Evolutionary conservation across 2,329 filamentous ascomycete genomes (phyloP).

Genomic region (Claviceps paspali): DNA sequence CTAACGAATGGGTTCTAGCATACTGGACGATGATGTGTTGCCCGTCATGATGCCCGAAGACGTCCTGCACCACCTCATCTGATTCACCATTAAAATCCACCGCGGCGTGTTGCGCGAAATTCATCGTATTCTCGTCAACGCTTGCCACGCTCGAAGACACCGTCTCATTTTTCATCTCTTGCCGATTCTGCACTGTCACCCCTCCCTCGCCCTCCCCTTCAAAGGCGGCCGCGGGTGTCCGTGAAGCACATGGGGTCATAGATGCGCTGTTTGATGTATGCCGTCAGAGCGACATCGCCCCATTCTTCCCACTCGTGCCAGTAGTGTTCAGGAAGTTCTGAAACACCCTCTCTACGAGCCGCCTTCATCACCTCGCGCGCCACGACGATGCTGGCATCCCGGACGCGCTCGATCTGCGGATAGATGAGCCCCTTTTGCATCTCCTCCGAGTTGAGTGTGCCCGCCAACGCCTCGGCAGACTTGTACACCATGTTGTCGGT

Average conservation of each 20-base stretch:
- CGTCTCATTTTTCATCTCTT: too few species aligned
- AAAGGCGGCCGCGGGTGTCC: conserved; percentile 20
- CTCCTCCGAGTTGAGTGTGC: conserved; percentile 67
- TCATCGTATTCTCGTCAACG: too few species aligned
- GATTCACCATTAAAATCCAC: too few species aligned
- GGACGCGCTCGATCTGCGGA: conserved; percentile 77
- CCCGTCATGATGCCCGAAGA: background rate
- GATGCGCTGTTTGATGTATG: conserved; percentile 43
- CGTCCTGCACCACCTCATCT: background rate
- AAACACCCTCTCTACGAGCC: conserved; percentile 68
- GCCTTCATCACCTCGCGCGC: conserved; percentile 88
- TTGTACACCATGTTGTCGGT: conserved; percentile 97
- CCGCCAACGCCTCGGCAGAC: conserved; percentile 67
- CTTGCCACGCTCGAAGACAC: too few species aligned
- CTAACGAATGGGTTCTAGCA: background rate
- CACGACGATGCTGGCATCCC: conserved; percentile 75
- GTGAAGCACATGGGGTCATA: conserved; percentile 40
- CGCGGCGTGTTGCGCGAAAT: too few species aligned
- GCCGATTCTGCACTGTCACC: too few species aligned
- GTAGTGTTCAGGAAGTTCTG: conserved; percentile 49
- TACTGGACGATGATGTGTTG: too few species aligned
- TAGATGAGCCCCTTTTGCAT: conserved; percentile 75
- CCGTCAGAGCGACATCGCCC: conserved; percentile 46
- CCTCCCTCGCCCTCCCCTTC: background rate
- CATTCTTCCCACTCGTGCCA: conserved; percentile 61